Conservation (phyloP, 148 eudicot species). For the Linanthus parryae region DNA sequence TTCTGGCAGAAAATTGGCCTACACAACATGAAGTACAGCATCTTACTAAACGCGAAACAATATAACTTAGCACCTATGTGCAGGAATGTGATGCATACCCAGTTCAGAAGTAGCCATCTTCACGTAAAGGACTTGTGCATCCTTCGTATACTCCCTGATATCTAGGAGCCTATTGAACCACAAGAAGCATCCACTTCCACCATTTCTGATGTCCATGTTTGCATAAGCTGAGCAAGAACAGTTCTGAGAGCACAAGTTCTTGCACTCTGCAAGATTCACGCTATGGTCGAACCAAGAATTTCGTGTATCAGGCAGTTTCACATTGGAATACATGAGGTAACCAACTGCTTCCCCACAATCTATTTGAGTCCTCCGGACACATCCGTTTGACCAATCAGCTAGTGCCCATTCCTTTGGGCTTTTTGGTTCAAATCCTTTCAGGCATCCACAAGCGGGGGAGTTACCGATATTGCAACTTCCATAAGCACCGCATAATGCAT, state of each 20-base stretch:
- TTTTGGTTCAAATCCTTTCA: neutral
- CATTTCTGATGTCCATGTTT: constrained; percentile 1
- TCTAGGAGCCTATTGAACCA: constrained; percentile 20
- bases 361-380: constrained; percentile 1
- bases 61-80: too few relatives aligned
- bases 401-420: neutral
- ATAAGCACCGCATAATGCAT: constrained; percentile 1
- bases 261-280: constrained; percentile 13
- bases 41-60: too few relatives aligned
- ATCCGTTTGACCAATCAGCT: constrained; percentile 11
- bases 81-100: neutral
- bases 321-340: constrained; percentile 2
- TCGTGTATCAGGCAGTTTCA: constrained; percentile 14
- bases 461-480: constrained; percentile 4
- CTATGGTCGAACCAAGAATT: constrained; percentile 13
- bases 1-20: neutral
- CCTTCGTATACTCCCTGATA: constrained; percentile 3
- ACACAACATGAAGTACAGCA: too few relatives aligned
- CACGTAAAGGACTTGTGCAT: constrained; percentile 19
- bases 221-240: constrained; percentile 23
- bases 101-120: constrained; percentile 18
- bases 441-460: neutral
- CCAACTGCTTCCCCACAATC: constrained; percentile 5
- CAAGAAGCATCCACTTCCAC: constrained; percentile 16
- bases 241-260: constrained; percentile 6